A percentile compares a stretch with the other conserved stretches of the same genome.
phyloP scores from a whole-genome alignment of 2,329 filamentous ascomycete genomes.

The Kalaharituber pfeilii region DNA sequence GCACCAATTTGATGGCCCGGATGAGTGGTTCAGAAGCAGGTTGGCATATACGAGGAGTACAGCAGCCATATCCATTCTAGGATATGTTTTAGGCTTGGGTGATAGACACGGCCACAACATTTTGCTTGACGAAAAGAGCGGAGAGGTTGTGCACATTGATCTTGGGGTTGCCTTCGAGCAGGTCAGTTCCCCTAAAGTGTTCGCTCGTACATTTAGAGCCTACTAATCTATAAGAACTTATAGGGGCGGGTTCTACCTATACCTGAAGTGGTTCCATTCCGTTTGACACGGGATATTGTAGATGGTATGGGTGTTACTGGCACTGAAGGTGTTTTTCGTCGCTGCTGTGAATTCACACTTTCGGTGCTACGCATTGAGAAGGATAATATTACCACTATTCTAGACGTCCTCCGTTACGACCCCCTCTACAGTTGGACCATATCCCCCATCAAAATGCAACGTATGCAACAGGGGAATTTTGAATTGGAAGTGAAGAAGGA shows the following conservation, averaged over 20 bases:
- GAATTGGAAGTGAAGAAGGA: conserved; percentile 11
- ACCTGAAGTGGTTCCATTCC: conserved; percentile 89
- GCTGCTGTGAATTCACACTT: conserved; percentile 96
- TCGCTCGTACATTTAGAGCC: neutral
- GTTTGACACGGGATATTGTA: conserved; percentile 80
- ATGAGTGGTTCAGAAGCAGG: conserved; percentile 84
- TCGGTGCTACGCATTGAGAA: conserved; percentile 88
- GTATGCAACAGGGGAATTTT: conserved; percentile 41
- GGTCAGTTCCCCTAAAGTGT: conserved; percentile 2
- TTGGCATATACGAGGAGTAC: conserved; percentile 86
- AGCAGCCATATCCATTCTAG: conserved; percentile 86
- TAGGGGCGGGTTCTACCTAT: conserved; percentile 76
- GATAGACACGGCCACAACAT: conserved; percentile 97
- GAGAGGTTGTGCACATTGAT: conserved; percentile 93
- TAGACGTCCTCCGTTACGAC: conserved; percentile 96
- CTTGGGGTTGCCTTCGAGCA: conserved; percentile 94
- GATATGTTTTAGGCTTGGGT: conserved; percentile 78
- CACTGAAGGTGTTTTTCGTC: conserved; percentile 86
- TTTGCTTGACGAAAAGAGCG: conserved; percentile 69
- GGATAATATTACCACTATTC: conserved; percentile 94
- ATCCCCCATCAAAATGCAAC: conserved; percentile 41
- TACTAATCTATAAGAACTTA: neutral
- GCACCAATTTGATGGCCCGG: conserved; percentile 80
- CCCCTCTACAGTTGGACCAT: conserved; percentile 72
- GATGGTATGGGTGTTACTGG: conserved; percentile 94